Evolutionary conservation across 768 basidiomycete genomes (phyloP).

Genomic region (Heimioporus sp.): DNA sequence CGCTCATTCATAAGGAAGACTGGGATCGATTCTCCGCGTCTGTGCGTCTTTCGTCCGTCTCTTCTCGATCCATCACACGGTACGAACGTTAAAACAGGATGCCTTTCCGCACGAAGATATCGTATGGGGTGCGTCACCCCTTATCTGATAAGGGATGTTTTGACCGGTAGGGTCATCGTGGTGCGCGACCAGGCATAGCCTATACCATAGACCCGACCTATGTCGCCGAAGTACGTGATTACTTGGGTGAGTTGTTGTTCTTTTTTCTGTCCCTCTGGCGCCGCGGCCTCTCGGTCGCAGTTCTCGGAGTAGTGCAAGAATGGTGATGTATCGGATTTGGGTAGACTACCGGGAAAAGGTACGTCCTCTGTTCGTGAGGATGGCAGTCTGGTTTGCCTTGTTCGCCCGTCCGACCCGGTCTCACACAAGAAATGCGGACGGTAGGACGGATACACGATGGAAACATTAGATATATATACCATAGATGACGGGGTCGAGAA

Average conservation of each 20-base stretch:
- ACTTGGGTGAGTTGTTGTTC: conserved; percentile 61
- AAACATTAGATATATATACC: conserved; percentile 71
- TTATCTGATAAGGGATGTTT: no score
- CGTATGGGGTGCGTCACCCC: conserved; percentile 59
- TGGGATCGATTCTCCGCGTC: conserved; percentile 77
- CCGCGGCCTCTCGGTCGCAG: not conserved
- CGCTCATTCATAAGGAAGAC: conserved; percentile 82
- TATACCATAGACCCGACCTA: conserved; percentile 83
- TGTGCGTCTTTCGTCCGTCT: conserved; percentile 36
- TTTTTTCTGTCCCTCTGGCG: not conserved
- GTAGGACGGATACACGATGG: conserved; percentile 89
- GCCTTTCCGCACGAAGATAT: conserved; percentile 32
- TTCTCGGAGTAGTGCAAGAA: not conserved
- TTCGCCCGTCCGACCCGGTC: not conserved
- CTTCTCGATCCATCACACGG: not conserved
- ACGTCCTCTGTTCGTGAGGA: not conserved
- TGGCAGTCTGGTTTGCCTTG: not conserved
- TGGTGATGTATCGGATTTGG: not conserved
- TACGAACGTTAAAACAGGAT: conserved; percentile 17
- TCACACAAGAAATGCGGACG: not conserved
- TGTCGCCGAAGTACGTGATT: conserved; percentile 74
- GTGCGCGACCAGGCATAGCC: conserved; percentile 56
- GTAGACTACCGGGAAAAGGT: conserved; percentile 87
- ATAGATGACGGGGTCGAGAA: conserved; percentile 48
- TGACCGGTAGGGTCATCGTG: not conserved